Conservation (phyloP, 148 eudicot species). For the Chenopodium suecicum region DNA sequence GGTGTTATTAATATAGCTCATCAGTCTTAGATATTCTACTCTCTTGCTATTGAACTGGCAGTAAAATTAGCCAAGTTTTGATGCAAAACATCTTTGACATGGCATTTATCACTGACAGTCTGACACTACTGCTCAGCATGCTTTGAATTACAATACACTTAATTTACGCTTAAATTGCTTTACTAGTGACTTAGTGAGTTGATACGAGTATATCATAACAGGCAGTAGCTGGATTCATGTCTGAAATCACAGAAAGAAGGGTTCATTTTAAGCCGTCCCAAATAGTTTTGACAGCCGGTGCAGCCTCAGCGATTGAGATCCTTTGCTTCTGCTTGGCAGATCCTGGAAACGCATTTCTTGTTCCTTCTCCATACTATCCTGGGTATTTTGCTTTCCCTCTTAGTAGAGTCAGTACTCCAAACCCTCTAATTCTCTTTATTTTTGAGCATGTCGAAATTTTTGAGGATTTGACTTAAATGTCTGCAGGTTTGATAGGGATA, state of each 20-base stretch:
- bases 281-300: conserved; percentile 67
- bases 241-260: conserved; percentile 51
- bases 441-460: not conserved
- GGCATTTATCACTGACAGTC: not conserved
- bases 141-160: not conserved
- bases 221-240: conserved; percentile 85
- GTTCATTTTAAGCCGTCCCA: conserved; percentile 60
- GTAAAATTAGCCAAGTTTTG: not conserved
- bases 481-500: conserved; percentile 76
- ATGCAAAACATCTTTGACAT: not conserved
- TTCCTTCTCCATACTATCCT: conserved; percentile 87
- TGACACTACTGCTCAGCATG: not conserved
- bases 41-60: conserved; percentile 1
- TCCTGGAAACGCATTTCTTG: conserved; percentile 89
- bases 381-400: conserved; percentile 38
- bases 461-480: conserved; percentile 14
- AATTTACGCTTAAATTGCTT: not conserved
- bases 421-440: not conserved
- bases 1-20: not conserved
- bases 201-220: conserved; percentile 21
- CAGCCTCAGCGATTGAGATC: conserved; percentile 72
- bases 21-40: not conserved
- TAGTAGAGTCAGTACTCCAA: not conserved
- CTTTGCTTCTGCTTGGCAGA: conserved; percentile 88
- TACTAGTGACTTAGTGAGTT: not conserved